Evolutionary conservation across 1,284 basidiomycete species (phyloP).

Genomic region (Trichosporon faecale): DNA sequence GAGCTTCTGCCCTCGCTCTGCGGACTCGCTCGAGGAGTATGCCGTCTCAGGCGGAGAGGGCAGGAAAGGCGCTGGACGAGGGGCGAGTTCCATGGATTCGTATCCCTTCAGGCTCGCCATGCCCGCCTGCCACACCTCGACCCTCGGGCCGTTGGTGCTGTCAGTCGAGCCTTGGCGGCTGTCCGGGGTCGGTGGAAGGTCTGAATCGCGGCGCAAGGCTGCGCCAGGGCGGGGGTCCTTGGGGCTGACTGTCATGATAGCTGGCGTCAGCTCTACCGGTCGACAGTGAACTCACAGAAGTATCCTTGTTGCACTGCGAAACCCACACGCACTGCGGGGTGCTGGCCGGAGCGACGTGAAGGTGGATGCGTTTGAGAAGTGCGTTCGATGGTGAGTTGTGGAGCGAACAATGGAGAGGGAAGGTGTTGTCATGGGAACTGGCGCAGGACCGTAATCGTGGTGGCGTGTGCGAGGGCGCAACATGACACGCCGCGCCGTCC

Average conservation of each 20-base stretch:
- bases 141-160: neutral
- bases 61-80: neutral
- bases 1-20: neutral
- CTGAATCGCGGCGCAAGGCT: neutral
- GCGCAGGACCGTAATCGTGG: neutral
- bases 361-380: neutral
- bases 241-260: neutral
- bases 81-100: neutral
- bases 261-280: neutral
- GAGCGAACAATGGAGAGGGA: neutral
- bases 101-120: neutral
- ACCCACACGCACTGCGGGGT: neutral
- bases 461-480: neutral
- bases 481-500: neutral
- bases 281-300: too few relatives aligned
- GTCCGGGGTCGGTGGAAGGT: neutral
- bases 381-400: neutral
- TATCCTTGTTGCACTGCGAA: too few relatives aligned
- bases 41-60: too few relatives aligned
- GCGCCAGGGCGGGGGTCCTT: neutral
- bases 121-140: neutral
- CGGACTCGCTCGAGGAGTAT: neutral
- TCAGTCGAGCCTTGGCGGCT: neutral
- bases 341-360: neutral
- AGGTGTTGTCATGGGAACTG: neutral